Percentiles rank a stretch among this genome's conserved stretches.
Conservation (phyloP, 192 early-diverging fungal species). For the Coemansia sp. region DNA sequence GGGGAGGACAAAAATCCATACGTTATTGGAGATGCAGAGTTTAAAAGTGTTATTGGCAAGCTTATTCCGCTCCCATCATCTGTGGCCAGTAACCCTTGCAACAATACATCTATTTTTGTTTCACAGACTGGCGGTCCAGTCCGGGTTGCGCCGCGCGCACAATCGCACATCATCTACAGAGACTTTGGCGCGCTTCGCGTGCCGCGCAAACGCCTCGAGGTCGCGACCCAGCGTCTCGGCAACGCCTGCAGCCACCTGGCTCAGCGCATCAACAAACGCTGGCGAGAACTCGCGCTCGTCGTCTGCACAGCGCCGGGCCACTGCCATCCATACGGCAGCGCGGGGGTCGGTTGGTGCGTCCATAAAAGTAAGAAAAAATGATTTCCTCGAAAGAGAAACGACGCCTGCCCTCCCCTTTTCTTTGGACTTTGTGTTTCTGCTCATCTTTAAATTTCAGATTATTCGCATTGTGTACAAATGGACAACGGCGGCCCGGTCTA, state of each 20-base stretch:
- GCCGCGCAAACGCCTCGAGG: constrained; percentile 52
- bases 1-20: too few relatives aligned
- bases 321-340: constrained; percentile 41
- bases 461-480: constrained; percentile 12
- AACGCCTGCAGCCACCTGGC: constrained; percentile 18
- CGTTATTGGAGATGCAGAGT: too few relatives aligned
- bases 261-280: constrained; percentile 43
- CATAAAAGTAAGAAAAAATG: constrained; percentile 12
- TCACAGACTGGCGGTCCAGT: neutral
- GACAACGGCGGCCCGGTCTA: constrained; percentile 33
- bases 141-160: constrained; percentile 7
- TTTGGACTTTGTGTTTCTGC: constrained; percentile 1
- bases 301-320: constrained; percentile 35
- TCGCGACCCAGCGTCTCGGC: constrained; percentile 42
- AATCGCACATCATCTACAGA: constrained; percentile 49
- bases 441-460: neutral
- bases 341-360: constrained; percentile 30
- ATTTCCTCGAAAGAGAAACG: constrained; percentile 2
- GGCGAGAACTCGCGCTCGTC: constrained; percentile 24
- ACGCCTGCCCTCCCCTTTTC: neutral
- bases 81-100: neutral
- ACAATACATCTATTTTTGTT: neutral
- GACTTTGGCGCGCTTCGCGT: constrained; percentile 49
- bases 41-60: too few relatives aligned
- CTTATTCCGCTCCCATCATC: too few relatives aligned